These are phyloP conservation scores for Dryadomyces quercus-mongolicae DNA, from an alignment of 2,329 filamentous ascomycete genomes.

Conservation along the genomic window DNA sequence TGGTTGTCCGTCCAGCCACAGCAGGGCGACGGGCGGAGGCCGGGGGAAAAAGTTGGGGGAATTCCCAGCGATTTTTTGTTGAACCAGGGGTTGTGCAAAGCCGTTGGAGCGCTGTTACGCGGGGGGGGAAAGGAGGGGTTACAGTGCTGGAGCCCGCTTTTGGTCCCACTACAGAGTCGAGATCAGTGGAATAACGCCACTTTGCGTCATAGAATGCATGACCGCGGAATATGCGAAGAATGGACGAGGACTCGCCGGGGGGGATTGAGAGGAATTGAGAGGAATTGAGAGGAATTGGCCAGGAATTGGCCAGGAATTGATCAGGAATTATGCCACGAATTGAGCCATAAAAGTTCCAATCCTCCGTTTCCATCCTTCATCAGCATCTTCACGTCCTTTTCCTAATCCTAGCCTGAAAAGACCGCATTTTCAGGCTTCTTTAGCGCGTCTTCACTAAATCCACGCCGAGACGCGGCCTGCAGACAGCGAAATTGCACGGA, in stretches of 20 bases:
- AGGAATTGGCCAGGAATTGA: too few relatives aligned
- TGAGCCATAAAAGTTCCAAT: too few relatives aligned
- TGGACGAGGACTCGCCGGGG: too few relatives aligned
- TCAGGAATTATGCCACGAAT: too few relatives aligned
- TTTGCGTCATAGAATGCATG: background rate
- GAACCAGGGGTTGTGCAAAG: conserved; percentile 6
- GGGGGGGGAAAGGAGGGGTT: background rate
- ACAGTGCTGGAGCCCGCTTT: background rate
- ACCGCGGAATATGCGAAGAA: too few relatives aligned
- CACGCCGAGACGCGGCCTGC: background rate
- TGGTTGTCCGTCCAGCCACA: background rate
- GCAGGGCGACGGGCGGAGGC: background rate
- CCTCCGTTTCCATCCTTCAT: too few relatives aligned
- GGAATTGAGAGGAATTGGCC: too few relatives aligned
- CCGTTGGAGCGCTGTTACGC: background rate
- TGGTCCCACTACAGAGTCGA: background rate
- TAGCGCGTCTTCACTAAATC: background rate
- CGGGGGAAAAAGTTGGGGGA: conserved; percentile 18
- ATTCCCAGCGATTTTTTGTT: conserved; percentile 15
- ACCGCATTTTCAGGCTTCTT: background rate
- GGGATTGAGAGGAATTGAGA: too few relatives aligned
- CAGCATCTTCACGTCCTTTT: too few relatives aligned
- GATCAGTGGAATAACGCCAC: background rate
- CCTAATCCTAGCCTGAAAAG: background rate
- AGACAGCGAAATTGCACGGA: background rate